Conservation (phyloP, 2,329 filamentous ascomycete species). For the Nannizzia gypsea region DNA sequence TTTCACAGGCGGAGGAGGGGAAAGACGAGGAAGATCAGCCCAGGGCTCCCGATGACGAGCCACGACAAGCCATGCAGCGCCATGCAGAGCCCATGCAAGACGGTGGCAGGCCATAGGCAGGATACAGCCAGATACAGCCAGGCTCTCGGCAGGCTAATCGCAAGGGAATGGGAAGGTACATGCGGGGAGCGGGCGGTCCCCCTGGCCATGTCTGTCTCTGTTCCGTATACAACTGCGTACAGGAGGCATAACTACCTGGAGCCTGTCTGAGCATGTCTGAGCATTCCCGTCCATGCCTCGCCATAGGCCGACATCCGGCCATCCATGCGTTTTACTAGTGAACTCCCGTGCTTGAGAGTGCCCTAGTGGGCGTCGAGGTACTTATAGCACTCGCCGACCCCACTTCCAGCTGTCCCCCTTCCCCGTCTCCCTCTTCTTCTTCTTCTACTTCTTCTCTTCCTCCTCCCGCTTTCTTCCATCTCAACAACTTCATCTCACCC, state of each 20-base stretch:
- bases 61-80: no score
- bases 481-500: background rate
- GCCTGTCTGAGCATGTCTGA: no score
- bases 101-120: background rate
- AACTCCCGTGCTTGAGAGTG: no score
- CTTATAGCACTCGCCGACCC: background rate
- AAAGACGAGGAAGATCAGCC: no score
- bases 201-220: no score
- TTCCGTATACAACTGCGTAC: no score
- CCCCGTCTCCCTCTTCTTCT: background rate
- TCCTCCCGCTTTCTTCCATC: background rate
- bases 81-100: background rate
- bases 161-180: background rate
- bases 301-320: background rate
- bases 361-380: background rate
- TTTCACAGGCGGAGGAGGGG: background rate
- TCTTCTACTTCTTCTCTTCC: conserved; percentile 9
- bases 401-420: background rate
- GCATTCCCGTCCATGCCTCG: no score
- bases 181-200: no score
- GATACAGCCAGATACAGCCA: no score
- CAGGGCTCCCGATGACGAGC: no score
- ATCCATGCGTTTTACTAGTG: no score
- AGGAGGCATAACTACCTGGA: no score
- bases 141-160: background rate